A percentile compares a stretch with the other conserved stretches of the same genome.
phyloP scores from a whole-genome alignment of 441 rosid genomes.

The Bocquillonia castaneifolia region DNA sequence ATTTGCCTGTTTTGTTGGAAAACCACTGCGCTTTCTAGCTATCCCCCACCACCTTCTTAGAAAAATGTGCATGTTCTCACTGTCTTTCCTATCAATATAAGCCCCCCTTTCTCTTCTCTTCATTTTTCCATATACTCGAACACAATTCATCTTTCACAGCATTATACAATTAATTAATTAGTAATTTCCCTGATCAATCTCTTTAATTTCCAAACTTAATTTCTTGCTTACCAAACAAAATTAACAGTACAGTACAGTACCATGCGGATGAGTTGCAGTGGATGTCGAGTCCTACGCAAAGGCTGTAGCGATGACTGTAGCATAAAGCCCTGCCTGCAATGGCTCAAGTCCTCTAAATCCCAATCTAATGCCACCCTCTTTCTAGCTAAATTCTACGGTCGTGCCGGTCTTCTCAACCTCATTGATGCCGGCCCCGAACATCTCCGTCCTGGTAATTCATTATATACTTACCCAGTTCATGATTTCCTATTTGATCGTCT shows the following conservation, averaged over 20 bases:
- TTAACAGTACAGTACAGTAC: no score
- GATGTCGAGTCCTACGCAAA: constrained; percentile 45
- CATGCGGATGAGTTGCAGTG: constrained; percentile 44
- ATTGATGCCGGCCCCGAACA: constrained; percentile 36
- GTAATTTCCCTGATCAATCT: no score
- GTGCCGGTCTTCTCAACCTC: constrained; percentile 48
- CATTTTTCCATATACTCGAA: no score
- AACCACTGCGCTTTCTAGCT: constrained; percentile 39
- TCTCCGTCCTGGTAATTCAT: constrained; percentile 38
- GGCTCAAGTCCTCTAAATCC: constrained; percentile 40
- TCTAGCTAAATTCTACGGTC: constrained; percentile 55
- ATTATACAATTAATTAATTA: no score
- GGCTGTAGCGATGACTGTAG: constrained; percentile 38
- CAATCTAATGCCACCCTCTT: constrained; percentile 51
- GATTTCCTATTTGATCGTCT: no score
- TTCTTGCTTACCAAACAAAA: not conserved
- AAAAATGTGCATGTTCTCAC: not conserved
- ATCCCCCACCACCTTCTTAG: not conserved
- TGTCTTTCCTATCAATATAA: not conserved
- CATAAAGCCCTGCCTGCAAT: constrained; percentile 43
- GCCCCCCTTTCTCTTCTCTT: not conserved
- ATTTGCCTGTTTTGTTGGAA: constrained; percentile 28
- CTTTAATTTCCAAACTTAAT: not conserved
- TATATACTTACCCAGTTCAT: not conserved
- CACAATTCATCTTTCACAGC: not conserved